phyloP scores from a whole-genome alignment of 805 yeast genomes.

The Kluyveromyces starmeri region DNA sequence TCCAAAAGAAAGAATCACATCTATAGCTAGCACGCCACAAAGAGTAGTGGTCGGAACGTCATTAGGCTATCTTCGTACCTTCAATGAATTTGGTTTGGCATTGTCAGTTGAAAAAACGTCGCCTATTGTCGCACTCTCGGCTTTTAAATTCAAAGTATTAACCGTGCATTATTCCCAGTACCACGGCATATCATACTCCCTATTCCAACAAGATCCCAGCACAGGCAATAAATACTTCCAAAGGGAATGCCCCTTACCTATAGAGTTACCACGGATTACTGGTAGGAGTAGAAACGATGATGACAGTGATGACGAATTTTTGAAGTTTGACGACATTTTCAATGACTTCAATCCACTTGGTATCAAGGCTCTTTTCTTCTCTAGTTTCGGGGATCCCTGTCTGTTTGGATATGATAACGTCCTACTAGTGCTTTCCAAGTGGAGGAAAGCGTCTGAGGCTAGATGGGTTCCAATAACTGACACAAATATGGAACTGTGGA shows the following conservation, averaged over 20 bases:
- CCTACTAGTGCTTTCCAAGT: slow-evolving; percentile 58
- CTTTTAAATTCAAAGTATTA: slow-evolving; percentile 49
- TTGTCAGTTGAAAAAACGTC: slow-evolving; percentile 57
- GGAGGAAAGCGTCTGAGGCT: slow-evolving; percentile 72
- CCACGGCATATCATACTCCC: slow-evolving; percentile 22
- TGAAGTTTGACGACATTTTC: slow-evolving; percentile 16
- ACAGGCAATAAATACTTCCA: slow-evolving; percentile 30
- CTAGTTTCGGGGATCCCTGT: slow-evolving; percentile 85
- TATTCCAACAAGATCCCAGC: slow-evolving; percentile 21
- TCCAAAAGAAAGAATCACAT: slow-evolving; percentile 50
- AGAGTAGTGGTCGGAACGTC: slow-evolving; percentile 64
- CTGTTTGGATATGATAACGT: slow-evolving; percentile 72
- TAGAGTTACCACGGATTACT: slow-evolving; percentile 20
- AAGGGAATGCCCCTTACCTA: slow-evolving; percentile 39
- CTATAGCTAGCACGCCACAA: slow-evolving; percentile 57
- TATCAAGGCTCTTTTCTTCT: slow-evolving; percentile 66
- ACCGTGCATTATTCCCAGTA: slow-evolving; percentile 34
- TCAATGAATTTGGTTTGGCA: slow-evolving; percentile 67
- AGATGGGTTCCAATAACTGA: slow-evolving; percentile 83
- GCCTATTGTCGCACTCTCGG: slow-evolving; percentile 66
- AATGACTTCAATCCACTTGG: slow-evolving; percentile 28
- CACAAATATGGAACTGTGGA: slow-evolving; percentile 36
- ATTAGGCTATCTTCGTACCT: slow-evolving; percentile 63
- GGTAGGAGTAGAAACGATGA: slow-evolving; percentile 12
- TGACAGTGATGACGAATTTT: slow-evolving; percentile 26